phyloP scores from a whole-genome alignment of 176 grass and related monocot genomes.

The Panicum miliaceum region DNA sequence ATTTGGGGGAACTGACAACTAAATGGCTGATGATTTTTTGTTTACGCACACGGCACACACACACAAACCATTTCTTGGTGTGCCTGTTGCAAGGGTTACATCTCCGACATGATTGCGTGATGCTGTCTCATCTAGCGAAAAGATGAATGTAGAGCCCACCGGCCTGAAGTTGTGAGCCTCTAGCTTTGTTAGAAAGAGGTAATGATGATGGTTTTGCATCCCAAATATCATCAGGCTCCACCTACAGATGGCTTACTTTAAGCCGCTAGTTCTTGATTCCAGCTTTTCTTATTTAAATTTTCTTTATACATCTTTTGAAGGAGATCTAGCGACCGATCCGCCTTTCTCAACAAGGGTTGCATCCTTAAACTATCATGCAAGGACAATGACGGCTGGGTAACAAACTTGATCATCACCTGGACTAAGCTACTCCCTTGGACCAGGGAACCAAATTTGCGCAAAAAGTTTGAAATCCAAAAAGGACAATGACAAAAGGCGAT shows the following conservation, averaged over 20 bases:
- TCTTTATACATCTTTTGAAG: background rate
- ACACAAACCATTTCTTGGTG: background rate
- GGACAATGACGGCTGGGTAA: conserved; percentile 17
- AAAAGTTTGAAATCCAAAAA: conserved; percentile 2
- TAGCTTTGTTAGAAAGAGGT: conserved; percentile 30
- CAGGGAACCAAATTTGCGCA: background rate
- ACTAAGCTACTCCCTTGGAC: conserved; percentile 15
- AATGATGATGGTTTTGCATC: background rate
- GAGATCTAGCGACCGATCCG: background rate
- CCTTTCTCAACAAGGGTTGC: conserved; percentile 2
- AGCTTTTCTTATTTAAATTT: background rate
- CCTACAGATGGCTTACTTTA: background rate
- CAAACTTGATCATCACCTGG: conserved; percentile 26
- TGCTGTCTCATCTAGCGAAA: background rate
- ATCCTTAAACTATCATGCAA: conserved; percentile 14
- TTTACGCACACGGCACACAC: background rate
- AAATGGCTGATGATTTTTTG: background rate
- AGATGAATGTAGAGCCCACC: conserved; percentile 10
- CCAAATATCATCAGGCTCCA: conserved; percentile 20
- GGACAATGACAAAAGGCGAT: background rate
- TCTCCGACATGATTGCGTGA: background rate
- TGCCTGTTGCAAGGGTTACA: background rate
- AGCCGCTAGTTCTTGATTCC: background rate
- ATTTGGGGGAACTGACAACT: background rate
- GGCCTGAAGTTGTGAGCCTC: background rate